phyloP scores from a whole-genome alignment of 495 filamentous ascomycete genomes.

The Neurospora sp. region DNA sequence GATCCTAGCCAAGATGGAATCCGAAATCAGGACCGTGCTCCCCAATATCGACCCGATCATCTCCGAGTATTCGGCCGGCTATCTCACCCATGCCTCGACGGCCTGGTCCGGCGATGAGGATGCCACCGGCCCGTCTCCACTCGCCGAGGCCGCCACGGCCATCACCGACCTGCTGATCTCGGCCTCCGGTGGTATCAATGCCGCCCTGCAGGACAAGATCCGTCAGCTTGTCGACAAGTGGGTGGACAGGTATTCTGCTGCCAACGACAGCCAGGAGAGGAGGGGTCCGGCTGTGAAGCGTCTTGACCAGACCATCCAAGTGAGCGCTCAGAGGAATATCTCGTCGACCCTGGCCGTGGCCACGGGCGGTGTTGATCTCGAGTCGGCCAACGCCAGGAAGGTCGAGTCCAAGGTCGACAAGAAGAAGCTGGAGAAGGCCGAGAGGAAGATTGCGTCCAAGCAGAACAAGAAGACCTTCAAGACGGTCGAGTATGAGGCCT shows the following conservation, averaged over 20 bases:
- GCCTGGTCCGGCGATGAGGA: constrained; percentile 70
- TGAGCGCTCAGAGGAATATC: constrained; percentile 86
- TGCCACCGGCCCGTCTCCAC: constrained; percentile 53
- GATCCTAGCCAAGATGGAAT: constrained; percentile 55
- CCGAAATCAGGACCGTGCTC: constrained; percentile 77
- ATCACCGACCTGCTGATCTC: constrained; percentile 83
- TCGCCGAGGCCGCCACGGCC: constrained; percentile 73
- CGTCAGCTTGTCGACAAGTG: constrained; percentile 82
- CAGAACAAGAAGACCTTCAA: constrained; percentile 98
- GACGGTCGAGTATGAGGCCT: constrained; percentile 95
- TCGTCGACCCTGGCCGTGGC: constrained; percentile 89
- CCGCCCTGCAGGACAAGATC: constrained; percentile 64
- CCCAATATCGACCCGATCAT: constrained; percentile 84
- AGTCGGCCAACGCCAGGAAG: constrained; percentile 84
- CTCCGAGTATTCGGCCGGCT: constrained; percentile 89
- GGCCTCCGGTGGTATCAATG: constrained; percentile 66
- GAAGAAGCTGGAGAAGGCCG: constrained; percentile 99
- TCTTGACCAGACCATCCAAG: constrained; percentile 91
- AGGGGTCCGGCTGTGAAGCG: constrained; percentile 71
- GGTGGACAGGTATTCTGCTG: constrained; percentile 66
- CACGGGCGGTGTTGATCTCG: constrained; percentile 76
- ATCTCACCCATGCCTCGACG: constrained; percentile 84
- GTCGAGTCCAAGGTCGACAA: constrained; percentile 94
- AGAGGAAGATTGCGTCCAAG: constrained; percentile 95
- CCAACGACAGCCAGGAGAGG: constrained; percentile 45